Conservation (phyloP, 208 protist genomes). For the Leishmania tarentolae region DNA sequence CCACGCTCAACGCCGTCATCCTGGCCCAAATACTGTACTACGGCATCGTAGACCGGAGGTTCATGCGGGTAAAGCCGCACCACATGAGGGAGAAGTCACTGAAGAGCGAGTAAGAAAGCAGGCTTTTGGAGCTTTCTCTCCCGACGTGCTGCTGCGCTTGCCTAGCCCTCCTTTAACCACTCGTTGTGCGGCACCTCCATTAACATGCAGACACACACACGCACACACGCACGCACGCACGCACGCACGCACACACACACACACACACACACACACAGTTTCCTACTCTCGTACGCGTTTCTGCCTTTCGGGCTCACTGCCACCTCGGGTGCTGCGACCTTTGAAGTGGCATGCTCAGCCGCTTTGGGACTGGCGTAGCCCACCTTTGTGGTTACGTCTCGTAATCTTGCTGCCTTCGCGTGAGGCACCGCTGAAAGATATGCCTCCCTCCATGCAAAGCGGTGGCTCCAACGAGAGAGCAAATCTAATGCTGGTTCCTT, state of each 20-base stretch:
- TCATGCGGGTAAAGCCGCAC: neutral
- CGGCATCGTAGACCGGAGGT: constrained; percentile 16
- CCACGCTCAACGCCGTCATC: constrained; percentile 66
- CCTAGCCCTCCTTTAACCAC: neutral
- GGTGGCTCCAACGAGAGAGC: neutral
- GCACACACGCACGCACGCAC: neutral
- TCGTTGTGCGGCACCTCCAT: neutral
- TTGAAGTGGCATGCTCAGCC: neutral
- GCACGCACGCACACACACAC: too few relatives aligned
- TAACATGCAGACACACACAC: too few relatives aligned
- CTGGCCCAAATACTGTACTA: constrained; percentile 78
- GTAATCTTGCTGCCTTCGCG: neutral
- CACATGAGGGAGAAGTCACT: neutral
- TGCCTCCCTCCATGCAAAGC: neutral
- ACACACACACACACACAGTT: neutral
- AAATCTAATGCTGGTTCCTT: neutral
- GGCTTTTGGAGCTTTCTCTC: neutral
- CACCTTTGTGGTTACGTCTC: neutral
- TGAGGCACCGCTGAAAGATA: neutral
- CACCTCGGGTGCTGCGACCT: neutral
- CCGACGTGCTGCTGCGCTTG: neutral
- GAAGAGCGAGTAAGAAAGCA: neutral
- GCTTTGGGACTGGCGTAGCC: neutral
- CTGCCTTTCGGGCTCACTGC: neutral
- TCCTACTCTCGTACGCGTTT: neutral